phyloP scores from a whole-genome alignment of 148 eudicot genomes.

The Rhododendron vialii region DNA sequence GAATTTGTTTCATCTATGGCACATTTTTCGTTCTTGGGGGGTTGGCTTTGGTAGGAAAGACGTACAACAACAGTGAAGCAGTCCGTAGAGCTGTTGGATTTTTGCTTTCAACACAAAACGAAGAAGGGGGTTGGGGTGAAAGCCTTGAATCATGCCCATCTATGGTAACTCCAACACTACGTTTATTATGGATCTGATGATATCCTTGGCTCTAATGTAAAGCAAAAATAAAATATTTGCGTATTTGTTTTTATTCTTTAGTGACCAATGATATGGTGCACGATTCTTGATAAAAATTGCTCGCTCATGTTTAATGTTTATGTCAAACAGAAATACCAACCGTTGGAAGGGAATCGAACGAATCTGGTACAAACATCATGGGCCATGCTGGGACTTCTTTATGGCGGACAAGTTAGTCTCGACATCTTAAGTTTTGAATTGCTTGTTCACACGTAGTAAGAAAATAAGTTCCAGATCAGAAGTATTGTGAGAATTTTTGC shows the following conservation, averaged over 20 bases:
- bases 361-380: slow-evolving; percentile 45
- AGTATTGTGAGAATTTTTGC: background rate
- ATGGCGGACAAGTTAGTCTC: slow-evolving; percentile 38
- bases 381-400: slow-evolving; percentile 43
- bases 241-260: background rate
- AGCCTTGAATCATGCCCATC: slow-evolving; percentile 40
- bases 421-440: background rate
- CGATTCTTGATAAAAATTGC: background rate
- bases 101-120: slow-evolving; percentile 31
- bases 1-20: slow-evolving; percentile 39
- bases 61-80: slow-evolving; percentile 27
- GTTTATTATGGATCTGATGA: background rate
- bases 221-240: background rate
- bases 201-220: slow-evolving; percentile 4
- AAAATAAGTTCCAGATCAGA: background rate
- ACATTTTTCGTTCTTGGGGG: slow-evolving; percentile 39
- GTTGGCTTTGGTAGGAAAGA: slow-evolving; percentile 31
- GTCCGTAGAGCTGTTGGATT: slow-evolving; percentile 34
- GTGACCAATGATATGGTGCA: too few species aligned
- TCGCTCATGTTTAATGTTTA: background rate
- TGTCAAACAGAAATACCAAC: slow-evolving; percentile 28
- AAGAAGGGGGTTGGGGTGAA: slow-evolving; percentile 59
- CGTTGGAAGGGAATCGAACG: slow-evolving; percentile 33
- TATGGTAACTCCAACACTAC: slow-evolving; percentile 15
- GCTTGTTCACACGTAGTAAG: background rate